phyloP scores from a whole-genome alignment of 2,329 filamentous ascomycete genomes.

The Escovopsis sp. region DNA sequence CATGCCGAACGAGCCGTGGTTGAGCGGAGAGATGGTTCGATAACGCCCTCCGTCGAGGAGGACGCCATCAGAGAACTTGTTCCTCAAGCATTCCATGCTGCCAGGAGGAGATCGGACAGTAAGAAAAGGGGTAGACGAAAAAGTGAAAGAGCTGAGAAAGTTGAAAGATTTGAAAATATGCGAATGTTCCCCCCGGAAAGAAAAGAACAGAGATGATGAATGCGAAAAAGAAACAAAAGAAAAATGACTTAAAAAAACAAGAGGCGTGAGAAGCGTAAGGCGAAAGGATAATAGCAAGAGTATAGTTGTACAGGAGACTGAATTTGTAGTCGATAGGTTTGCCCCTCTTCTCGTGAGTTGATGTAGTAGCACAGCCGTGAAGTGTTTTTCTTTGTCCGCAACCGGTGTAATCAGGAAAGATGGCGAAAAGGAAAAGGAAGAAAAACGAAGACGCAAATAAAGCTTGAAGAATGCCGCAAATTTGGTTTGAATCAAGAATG shows the following conservation, averaged over 20 bases:
- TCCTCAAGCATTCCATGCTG: constrained; percentile 70
- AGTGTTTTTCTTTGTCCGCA: background rate
- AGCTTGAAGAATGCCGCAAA: too few relatives aligned
- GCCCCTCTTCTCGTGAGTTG: constrained; percentile 3
- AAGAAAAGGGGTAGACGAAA: constrained; percentile 8
- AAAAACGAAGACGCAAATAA: background rate
- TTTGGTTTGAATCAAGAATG: constrained; percentile 3
- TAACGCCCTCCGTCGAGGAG: constrained; percentile 72
- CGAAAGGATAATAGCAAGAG: constrained; percentile 7
- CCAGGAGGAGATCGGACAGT: constrained; percentile 6
- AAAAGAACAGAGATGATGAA: constrained; percentile 6
- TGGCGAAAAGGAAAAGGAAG: constrained; percentile 6
- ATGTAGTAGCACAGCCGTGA: constrained; percentile 1
- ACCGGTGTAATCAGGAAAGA: constrained; percentile 7
- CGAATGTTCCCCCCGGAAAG: constrained; percentile 12
- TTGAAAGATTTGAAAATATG: too few relatives aligned
- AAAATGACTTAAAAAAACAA: constrained; percentile 1
- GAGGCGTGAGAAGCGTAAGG: background rate
- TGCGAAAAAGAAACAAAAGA: constrained; percentile 8
- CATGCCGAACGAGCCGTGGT: constrained; percentile 98
- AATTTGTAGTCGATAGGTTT: constrained; percentile 7
- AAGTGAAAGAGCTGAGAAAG: constrained; percentile 8
- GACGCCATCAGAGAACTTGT: constrained; percentile 64
- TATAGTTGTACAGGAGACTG: constrained; percentile 17
- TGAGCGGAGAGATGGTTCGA: constrained; percentile 81